These are phyloP conservation scores for Gentiana dahurica DNA, from an alignment of 257 asterid genomes.

Conservation along the genomic window DNA sequence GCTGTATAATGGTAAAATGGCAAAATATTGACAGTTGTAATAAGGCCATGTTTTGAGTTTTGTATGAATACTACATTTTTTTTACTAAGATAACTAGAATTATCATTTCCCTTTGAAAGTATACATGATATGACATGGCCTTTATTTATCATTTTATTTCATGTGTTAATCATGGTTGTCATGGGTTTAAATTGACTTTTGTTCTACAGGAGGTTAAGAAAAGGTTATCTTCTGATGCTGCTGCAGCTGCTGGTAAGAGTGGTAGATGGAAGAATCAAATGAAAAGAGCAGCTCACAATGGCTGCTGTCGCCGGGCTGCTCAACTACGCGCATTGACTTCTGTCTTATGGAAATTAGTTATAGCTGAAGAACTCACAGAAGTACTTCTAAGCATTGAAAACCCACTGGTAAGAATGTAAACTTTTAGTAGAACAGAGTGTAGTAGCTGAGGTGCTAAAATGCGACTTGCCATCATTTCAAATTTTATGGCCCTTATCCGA, in stretches of 20 bases:
- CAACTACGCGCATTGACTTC: constrained; percentile 74
- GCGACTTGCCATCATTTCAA: no score
- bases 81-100: no score
- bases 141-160: not conserved
- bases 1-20: no score
- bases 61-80: no score
- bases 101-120: no score
- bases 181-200: constrained; percentile 8
- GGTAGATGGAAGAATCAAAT: constrained; percentile 99
- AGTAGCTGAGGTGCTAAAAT: no score
- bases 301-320: constrained; percentile 91
- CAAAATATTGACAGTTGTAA: no score
- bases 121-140: no score
- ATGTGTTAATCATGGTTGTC: constrained; percentile 2
- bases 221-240: constrained; percentile 82
- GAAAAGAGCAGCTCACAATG: constrained; percentile 86
- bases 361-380: constrained; percentile 68
- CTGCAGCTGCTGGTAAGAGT: constrained; percentile 62
- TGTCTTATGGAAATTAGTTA: constrained; percentile 75
- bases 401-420: constrained; percentile 57
- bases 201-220: constrained; percentile 71
- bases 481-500: no score
- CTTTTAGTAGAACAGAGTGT: not conserved
- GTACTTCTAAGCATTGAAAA: constrained; percentile 62
- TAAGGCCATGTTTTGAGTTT: no score